Conservation (phyloP, 805 yeast species). For the Candida odintsovae region DNA sequence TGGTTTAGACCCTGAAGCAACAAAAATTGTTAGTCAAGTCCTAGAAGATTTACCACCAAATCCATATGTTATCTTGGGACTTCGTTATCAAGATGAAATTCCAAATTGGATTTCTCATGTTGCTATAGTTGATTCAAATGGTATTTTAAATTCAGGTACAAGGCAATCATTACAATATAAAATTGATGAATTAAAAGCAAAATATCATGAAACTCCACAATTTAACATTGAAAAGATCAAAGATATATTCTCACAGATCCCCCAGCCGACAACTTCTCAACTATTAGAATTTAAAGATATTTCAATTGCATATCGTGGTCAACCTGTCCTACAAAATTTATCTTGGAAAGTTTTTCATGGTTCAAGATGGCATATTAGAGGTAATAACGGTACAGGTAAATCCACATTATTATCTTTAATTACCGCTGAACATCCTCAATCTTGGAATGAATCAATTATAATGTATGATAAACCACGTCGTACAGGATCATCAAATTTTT, state of each 20-base stretch:
- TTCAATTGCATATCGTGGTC: slow-evolving; percentile 59
- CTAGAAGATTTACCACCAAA: slow-evolving; percentile 37
- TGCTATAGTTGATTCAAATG: slow-evolving; percentile 53
- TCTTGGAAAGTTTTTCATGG: slow-evolving; percentile 64
- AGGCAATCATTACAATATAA: slow-evolving; percentile 22
- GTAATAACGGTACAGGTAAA: slow-evolving; percentile 91
- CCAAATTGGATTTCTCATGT: slow-evolving; percentile 80
- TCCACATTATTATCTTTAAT: slow-evolving; percentile 79
- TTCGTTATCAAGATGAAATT: slow-evolving; percentile 65
- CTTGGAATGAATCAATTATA: slow-evolving; percentile 72
- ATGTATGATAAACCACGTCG: slow-evolving; percentile 63
- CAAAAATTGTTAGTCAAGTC: slow-evolving; percentile 51
- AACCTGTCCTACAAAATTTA: slow-evolving; percentile 52
- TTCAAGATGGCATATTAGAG: slow-evolving; percentile 83
- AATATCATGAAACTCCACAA: slow-evolving; percentile 13
- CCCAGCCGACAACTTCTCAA: slow-evolving; percentile 13
- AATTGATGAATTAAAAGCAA: slow-evolving; percentile 18
- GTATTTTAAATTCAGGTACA: slow-evolving; percentile 47
- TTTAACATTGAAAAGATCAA: slow-evolving; percentile 16
- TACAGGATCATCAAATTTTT: slow-evolving; percentile 72
- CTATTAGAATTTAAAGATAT: slow-evolving; percentile 53
- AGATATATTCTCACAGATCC: slow-evolving; percentile 10
- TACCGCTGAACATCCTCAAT: slow-evolving; percentile 95
- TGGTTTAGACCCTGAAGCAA: slow-evolving; percentile 80
- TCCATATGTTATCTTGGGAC: slow-evolving; percentile 64